Conservation (phyloP, 176 grass and related monocot species). For the Triticum urartu region DNA sequence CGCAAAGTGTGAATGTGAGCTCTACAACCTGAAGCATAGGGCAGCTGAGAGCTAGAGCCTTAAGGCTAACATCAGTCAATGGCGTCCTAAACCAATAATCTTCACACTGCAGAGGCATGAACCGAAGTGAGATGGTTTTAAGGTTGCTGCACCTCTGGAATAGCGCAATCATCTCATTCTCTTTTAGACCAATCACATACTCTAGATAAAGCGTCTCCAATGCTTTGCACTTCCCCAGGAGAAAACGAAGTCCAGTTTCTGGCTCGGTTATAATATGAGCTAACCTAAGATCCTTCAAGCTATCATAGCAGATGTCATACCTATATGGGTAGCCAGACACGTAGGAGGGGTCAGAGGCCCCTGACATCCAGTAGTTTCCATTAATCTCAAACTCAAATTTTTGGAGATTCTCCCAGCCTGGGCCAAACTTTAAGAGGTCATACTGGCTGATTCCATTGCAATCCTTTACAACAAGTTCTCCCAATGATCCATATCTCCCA, state of each 20-base stretch:
- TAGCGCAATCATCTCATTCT: conserved; percentile 51
- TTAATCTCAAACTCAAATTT: conserved; percentile 63
- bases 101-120: conserved; percentile 13
- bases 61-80: conserved; percentile 57
- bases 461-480: conserved; percentile 53
- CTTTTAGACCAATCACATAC: conserved; percentile 49
- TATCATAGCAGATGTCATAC: conserved; percentile 33
- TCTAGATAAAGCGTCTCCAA: conserved; percentile 63
- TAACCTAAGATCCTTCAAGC: conserved; percentile 59
- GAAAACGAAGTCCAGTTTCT: conserved; percentile 43
- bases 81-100: not conserved
- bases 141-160: conserved; percentile 54
- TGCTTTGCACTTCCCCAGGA: conserved; percentile 45
- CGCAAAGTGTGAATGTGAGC: conserved; percentile 39
- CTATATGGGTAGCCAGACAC: conserved; percentile 7
- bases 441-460: conserved; percentile 49
- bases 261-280: conserved; percentile 43
- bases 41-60: conserved; percentile 42
- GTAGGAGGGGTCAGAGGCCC: not conserved
- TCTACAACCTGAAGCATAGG: conserved; percentile 54
- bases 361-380: conserved; percentile 29
- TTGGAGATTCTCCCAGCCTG: conserved; percentile 52
- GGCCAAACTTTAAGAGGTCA: conserved; percentile 54
- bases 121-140: conserved; percentile 46
- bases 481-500: conserved; percentile 43